Conservation (phyloP, 352 stramenopile species). For the Phytophthora vignae region DNA sequence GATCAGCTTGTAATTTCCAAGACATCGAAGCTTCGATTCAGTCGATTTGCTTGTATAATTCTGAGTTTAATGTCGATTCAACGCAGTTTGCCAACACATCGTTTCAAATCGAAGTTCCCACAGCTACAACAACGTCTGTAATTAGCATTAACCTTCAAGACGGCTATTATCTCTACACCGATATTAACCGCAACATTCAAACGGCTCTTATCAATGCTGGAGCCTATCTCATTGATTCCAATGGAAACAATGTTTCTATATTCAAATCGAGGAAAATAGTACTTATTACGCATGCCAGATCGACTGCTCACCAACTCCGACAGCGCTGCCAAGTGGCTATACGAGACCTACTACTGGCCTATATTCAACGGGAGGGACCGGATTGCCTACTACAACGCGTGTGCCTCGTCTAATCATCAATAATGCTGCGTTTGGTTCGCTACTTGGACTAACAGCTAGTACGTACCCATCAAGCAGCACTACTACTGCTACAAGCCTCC, state of each 20-base stretch:
- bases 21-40: too few species aligned
- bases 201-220: conserved; percentile 9
- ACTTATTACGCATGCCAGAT: conserved; percentile 11
- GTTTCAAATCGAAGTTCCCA: conserved; percentile 21
- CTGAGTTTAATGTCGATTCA: conserved; percentile 16
- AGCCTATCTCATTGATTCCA: not conserved
- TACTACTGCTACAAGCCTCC: not conserved
- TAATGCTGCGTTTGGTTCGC: not conserved
- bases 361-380: not conserved
- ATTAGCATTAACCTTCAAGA: conserved; percentile 3
- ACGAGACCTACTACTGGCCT: not conserved
- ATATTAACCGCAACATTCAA: conserved; percentile 11
- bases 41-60: not conserved
- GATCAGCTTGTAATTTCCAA: too few species aligned
- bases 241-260: conserved; percentile 20
- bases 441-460: not conserved
- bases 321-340: not conserved
- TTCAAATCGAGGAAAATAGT: conserved; percentile 16
- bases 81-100: conserved; percentile 2
- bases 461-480: too few species aligned
- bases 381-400: not conserved
- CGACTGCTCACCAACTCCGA: not conserved
- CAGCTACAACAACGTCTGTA: conserved; percentile 3
- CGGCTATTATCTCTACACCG: conserved; percentile 8
- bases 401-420: not conserved